A percentile compares a stretch with the other conserved stretches of the same genome.
Evolutionary conservation across 345 rosid genomes (phyloP).

Genomic region (Hibiscus tridactylites): DNA sequence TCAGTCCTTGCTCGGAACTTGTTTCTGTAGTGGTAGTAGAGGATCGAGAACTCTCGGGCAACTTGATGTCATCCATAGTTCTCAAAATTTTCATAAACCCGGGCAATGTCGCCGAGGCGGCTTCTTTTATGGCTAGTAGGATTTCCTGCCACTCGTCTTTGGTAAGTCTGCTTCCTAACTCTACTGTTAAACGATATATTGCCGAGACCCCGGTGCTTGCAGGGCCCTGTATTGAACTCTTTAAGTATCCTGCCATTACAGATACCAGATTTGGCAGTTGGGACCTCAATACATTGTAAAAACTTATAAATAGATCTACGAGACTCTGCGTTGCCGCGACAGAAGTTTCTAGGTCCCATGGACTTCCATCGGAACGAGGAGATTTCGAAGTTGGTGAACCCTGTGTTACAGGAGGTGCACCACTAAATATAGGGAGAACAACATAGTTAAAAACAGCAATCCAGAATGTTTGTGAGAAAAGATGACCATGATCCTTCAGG

Average conservation of each 20-base stretch:
- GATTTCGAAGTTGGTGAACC: conserved; percentile 33
- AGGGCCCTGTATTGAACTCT: conserved; percentile 74
- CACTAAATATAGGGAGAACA: conserved; percentile 57
- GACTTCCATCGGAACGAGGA: conserved; percentile 36
- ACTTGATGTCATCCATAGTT: conserved; percentile 54
- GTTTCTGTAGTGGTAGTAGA: conserved; percentile 36
- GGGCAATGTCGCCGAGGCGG: conserved; percentile 52
- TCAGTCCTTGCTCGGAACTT: conserved; percentile 51
- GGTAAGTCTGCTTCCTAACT: conserved; percentile 49
- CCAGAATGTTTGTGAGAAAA: conserved; percentile 74
- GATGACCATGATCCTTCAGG: conserved; percentile 89
- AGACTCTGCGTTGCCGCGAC: conserved; percentile 61
- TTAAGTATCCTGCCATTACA: conserved; percentile 60
- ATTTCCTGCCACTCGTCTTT: conserved; percentile 75
- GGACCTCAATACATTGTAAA: conserved; percentile 51
- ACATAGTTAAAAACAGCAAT: conserved; percentile 47
- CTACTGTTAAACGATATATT: conserved; percentile 51
- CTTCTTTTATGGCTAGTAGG: conserved; percentile 61
- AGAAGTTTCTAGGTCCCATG: conserved; percentile 77
- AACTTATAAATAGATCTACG: conserved; percentile 58
- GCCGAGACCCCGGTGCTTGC: conserved; percentile 75
- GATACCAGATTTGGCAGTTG: conserved; percentile 58
- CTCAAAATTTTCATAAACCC: conserved; percentile 67
- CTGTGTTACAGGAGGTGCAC: conserved; percentile 24
- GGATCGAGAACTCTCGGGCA: conserved; percentile 29